Percentiles rank a stretch among this genome's conserved stretches.
Evolutionary conservation across 495 filamentous ascomycete species (phyloP).

Genomic region (Penicillium desertorum): DNA sequence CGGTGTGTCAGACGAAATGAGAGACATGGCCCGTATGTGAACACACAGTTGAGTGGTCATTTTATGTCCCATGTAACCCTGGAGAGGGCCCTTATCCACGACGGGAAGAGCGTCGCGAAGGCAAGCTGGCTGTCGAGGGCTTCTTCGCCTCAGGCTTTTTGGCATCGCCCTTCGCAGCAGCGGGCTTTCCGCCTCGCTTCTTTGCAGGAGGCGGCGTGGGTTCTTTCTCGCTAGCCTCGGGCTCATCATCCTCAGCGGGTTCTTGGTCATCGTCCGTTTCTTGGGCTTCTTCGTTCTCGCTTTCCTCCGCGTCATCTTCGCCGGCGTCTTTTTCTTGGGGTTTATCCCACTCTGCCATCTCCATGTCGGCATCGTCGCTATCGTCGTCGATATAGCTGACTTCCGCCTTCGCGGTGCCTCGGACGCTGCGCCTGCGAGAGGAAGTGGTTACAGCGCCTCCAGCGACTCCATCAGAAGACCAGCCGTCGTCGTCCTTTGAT

Average conservation of each 20-base stretch:
- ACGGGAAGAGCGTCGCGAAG: conserved; percentile 44
- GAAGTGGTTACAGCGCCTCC: conserved; percentile 24
- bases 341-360: conserved; percentile 45
- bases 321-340: conserved; percentile 38
- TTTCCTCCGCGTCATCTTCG: conserved; percentile 50
- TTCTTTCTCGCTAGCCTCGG: conserved; percentile 25
- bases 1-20: not conserved
- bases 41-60: not conserved
- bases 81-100: conserved; percentile 28
- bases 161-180: conserved; percentile 21
- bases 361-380: conserved; percentile 55
- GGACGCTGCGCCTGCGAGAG: conserved; percentile 43
- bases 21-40: not conserved
- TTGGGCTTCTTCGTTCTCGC: conserved; percentile 21
- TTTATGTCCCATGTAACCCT: not conserved
- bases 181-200: conserved; percentile 22
- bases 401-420: conserved; percentile 31
- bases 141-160: conserved; percentile 23
- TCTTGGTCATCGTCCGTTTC: conserved; percentile 27
- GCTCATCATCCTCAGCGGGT: conserved; percentile 26
- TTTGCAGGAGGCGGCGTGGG: conserved; percentile 27
- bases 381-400: conserved; percentile 57
- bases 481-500: conserved; percentile 39
- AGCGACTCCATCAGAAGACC: conserved; percentile 42
- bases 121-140: conserved; percentile 30